Base-by-base conservation (phyloP, 2,329 filamentous ascomycete species). In the Stromatinia cepivora region DNA sequence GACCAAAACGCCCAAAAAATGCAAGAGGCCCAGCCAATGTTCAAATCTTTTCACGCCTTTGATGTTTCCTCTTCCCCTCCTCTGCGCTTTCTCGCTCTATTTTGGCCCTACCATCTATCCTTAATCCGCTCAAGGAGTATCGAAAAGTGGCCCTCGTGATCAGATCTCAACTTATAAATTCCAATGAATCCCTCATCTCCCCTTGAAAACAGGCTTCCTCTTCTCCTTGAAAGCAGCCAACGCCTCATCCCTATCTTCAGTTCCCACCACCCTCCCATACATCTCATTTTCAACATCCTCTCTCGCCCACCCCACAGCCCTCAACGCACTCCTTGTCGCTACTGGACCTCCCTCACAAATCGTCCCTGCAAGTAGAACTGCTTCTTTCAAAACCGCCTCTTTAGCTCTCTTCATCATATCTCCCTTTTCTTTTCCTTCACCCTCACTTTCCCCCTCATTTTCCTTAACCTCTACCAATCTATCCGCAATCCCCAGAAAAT, bases 331-430 rank as follows among this genome's bases (percentile, higher is more conserved):
- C 72, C 90, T 86, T 45, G 97, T 85, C 0, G 94, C 94, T 70
- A 97, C 84, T 0, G 95, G 95, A 0, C 92, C 95, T 39, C 94
- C 93, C 80, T 96, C 90, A 78, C 93, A 97, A 65, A 98, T 97
- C 79, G 93, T 91, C 73, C 86, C 83, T 0, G 94, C 94, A 70
- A 98, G 81, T 73, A 88, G 85, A 50, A 98, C 87, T 20, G 92
- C 90, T 80, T 93, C 91, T 31, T 87, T 85, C 67, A 97, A 81
- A 13, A 91, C 92, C 74, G 87, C 87, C 72, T 86, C 86, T 63
- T 91, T 83, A 25, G 92, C 90, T 45, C 82, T 81, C 7, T 82
- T 81, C 66, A 89, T 82, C 65, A 91, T 76, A 48, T 79, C 79
- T 53, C 81, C 81, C 58, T 72, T 76, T n/a, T 42, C 59, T 63